Evolutionary conservation across 345 rosid species (phyloP).

Genomic region (Gossypium stocksii): DNA sequence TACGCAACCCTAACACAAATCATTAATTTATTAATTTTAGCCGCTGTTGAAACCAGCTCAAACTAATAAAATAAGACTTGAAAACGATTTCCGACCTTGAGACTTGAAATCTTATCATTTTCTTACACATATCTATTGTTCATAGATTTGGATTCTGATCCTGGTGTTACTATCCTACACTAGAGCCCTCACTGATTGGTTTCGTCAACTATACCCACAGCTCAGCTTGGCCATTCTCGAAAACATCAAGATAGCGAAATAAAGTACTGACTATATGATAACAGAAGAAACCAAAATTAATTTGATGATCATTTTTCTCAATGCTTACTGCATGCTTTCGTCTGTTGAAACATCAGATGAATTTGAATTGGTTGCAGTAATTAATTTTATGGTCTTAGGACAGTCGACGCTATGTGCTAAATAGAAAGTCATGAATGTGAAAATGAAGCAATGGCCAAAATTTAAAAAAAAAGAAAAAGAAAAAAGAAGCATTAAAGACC

Average conservation of each 20-base stretch:
- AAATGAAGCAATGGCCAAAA: neutral
- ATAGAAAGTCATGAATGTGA: neutral
- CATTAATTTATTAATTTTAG: neutral
- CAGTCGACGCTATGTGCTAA: too few species aligned
- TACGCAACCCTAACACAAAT: neutral
- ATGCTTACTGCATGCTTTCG: neutral
- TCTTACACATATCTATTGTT: neutral
- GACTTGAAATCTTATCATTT: neutral
- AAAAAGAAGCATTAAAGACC: slow-evolving; percentile 14
- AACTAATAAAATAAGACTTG: neutral
- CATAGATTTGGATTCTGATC: slow-evolving; percentile 9
- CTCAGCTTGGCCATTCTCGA: neutral
- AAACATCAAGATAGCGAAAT: neutral
- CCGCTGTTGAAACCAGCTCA: slow-evolving; percentile 12
- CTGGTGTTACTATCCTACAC: slow-evolving; percentile 1
- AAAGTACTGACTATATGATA: neutral
- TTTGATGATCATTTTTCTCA: neutral
- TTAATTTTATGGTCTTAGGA: too few species aligned
- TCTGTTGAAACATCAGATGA: neutral
- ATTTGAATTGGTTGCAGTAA: too few species aligned
- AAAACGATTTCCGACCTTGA: slow-evolving; percentile 11
- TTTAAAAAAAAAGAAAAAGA: slow-evolving; percentile 16
- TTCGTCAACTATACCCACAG: slow-evolving; percentile 10
- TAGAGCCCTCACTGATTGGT: neutral
- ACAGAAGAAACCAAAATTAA: neutral